Evolutionary conservation across 2,329 filamentous ascomycete species (phyloP), one percentile per base, ranked within the genome.

Genomic region (Aspergillus alliaceus): DNA sequence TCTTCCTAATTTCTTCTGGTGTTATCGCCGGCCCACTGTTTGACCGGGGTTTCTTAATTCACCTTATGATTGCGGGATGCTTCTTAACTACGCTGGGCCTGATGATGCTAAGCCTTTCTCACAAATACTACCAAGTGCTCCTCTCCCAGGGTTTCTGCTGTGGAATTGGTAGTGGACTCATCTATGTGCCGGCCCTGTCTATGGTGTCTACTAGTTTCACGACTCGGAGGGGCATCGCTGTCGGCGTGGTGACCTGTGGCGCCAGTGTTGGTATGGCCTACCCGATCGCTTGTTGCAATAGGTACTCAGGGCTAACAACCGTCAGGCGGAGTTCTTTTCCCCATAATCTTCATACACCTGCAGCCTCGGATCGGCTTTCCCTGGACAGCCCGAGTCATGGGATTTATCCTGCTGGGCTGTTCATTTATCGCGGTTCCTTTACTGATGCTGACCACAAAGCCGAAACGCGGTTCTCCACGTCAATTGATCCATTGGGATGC

Each of bases 191-290:
- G 0, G 75, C 79, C 53, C 76, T 88, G 25, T 80, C 85, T 0
- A 80, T 86, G 0, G 74, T 88, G 2, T 80, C 84, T 9, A 84
- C 84, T 2, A 88, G 87, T 64, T 87, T 87, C 63, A 72, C 74
- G 29, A 77, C 74, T 39, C 78, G 75, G 52, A 75, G 81, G 18
- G 76, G 78, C 1, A 69, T 87, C 32, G 84, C 82, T 2, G 75
- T 86, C 24, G 82, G 83, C 1, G 65, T 86, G 14, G 79, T 80
- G 0, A 80, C 82, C 0, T 79, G 77, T 8, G 84, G 84, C 14
- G 53, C 56, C 3, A 59, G 47, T 50, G 37, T 60, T 22, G 61
- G 60, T 62, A 51, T 31, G 6, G 29, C 18, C n/a, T 5, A 32
- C 11, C 52, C 8, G 9, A 24, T 44, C 18, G 27, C 11, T 34